These are phyloP conservation scores for Teunomyces kruisii DNA, from an alignment of 805 yeast genomes.

Conservation along the genomic window DNA sequence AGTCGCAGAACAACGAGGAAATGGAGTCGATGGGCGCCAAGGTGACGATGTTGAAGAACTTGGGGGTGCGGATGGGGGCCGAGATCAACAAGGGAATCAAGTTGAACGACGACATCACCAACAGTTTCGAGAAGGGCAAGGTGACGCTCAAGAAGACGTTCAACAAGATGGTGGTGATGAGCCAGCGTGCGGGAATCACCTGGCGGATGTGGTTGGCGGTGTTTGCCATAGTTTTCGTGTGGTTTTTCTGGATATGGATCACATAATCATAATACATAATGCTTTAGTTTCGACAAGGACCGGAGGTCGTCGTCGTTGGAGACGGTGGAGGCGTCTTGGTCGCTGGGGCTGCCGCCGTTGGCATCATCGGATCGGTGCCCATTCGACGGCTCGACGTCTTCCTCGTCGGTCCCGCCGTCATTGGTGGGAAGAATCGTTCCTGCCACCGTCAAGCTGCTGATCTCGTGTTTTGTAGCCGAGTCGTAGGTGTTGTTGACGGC, in stretches of 20 bases:
- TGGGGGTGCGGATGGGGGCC: conserved; percentile 43
- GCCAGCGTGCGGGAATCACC: conserved; percentile 45
- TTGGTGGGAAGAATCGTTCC: conserved; percentile 11
- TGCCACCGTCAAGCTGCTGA: conserved; percentile 9
- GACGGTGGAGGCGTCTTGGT: not conserved
- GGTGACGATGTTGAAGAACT: conserved; percentile 39
- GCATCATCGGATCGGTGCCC: too few species aligned
- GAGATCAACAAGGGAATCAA: conserved; percentile 43
- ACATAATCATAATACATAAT: conserved; percentile 13
- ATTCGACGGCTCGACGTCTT: too few species aligned
- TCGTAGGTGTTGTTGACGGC: conserved; percentile 14
- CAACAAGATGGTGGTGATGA: conserved; percentile 45
- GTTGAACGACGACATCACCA: conserved; percentile 41
- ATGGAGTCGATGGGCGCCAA: conserved; percentile 41
- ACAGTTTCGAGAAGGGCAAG: conserved; percentile 39
- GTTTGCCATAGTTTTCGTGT: conserved; percentile 33
- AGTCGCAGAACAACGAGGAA: conserved; percentile 44
- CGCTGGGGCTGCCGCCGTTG: not conserved
- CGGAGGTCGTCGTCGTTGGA: conserved; percentile 3
- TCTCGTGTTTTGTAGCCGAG: conserved; percentile 1
- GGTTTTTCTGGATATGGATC: conserved; percentile 46
- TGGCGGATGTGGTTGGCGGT: conserved; percentile 47
- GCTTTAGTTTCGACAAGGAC: conserved; percentile 6
- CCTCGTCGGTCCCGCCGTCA: not conserved
- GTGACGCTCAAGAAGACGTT: conserved; percentile 42